Percentiles rank a stretch among this genome's conserved stretches.
Evolutionary conservation across 495 filamentous ascomycete species (phyloP).

Genomic region (Thermothielavioides terrestris): DNA sequence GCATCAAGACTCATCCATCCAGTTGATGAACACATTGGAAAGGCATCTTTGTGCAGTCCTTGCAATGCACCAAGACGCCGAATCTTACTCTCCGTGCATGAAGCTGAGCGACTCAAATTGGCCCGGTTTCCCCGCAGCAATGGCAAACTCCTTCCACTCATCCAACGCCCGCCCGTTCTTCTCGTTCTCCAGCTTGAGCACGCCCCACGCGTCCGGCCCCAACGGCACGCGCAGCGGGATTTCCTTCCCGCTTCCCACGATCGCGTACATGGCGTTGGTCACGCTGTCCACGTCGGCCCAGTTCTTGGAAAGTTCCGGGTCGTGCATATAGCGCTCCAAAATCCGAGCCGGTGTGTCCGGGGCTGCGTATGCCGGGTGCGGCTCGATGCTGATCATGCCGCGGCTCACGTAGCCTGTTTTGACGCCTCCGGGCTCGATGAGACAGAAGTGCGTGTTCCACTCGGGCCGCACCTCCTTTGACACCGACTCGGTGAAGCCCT

Average conservation of each 20-base stretch:
- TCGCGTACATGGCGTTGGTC: conserved; percentile 29
- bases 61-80: no score
- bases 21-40: no score
- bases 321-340: conserved; percentile 27
- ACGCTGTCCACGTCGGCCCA: conserved; percentile 32
- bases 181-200: conserved; percentile 31
- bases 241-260: conserved; percentile 27
- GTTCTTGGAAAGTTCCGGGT: conserved; percentile 19
- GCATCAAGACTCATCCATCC: no score
- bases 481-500: conserved; percentile 49
- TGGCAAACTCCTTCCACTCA: conserved; percentile 28
- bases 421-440: conserved; percentile 44
- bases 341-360: conserved; percentile 29
- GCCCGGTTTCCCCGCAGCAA: conserved; percentile 20
- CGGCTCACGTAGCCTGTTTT: conserved; percentile 37
- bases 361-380: conserved; percentile 28
- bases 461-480: conserved; percentile 40
- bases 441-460: conserved; percentile 45
- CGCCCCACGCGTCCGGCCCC: conserved; percentile 34
- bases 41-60: no score
- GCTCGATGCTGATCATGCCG: conserved; percentile 16
- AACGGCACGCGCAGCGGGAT: conserved; percentile 40
- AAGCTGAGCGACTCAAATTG: conserved; percentile 15
- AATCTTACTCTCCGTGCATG: no score
- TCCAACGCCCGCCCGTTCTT: conserved; percentile 27